Evolutionary conservation across 2,329 filamentous ascomycete genomes (phyloP).

Genomic region (Hansfordia pulvinata): DNA sequence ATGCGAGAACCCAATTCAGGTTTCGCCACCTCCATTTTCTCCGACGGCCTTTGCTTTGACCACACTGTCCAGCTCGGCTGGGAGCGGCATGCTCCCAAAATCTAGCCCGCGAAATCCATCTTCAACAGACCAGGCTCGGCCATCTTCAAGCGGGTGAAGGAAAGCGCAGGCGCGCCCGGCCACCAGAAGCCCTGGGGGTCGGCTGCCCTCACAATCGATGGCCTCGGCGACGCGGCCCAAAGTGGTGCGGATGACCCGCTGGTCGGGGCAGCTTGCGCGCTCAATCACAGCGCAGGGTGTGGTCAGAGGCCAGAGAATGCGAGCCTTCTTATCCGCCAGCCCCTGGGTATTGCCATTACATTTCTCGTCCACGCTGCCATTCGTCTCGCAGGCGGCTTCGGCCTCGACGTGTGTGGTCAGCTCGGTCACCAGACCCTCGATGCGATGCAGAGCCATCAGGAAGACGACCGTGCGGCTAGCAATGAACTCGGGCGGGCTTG

Average conservation of each 20-base stretch:
- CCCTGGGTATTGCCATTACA: too few relatives aligned
- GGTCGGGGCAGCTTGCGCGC: constrained; percentile 84
- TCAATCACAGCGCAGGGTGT: constrained; percentile 91
- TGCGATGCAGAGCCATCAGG: constrained; percentile 85
- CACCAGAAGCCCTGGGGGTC: constrained; percentile 79
- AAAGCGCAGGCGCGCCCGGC: constrained; percentile 76
- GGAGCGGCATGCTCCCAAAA: constrained; percentile 8
- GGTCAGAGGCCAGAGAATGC: constrained; percentile 51
- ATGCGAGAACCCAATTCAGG: neutral
- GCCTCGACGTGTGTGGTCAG: constrained; percentile 36
- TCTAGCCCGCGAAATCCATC: constrained; percentile 74
- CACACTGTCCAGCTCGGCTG: neutral
- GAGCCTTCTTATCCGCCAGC: constrained; percentile 16
- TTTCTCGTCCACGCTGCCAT: constrained; percentile 19
- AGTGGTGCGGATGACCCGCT: constrained; percentile 82
- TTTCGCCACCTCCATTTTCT: neutral
- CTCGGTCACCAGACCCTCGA: constrained; percentile 59
- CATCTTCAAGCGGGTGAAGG: constrained; percentile 42
- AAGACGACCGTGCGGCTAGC: constrained; percentile 76
- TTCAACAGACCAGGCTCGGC: constrained; percentile 68
- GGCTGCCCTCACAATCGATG: constrained; percentile 76
- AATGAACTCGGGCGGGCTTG: constrained; percentile 69
- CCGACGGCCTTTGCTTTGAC: neutral
- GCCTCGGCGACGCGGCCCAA: constrained; percentile 66
- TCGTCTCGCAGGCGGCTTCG: too few relatives aligned